phyloP scores from a whole-genome alignment of 2,329 filamentous ascomycete species.

The Zelopaecilomyces penicillatus region DNA sequence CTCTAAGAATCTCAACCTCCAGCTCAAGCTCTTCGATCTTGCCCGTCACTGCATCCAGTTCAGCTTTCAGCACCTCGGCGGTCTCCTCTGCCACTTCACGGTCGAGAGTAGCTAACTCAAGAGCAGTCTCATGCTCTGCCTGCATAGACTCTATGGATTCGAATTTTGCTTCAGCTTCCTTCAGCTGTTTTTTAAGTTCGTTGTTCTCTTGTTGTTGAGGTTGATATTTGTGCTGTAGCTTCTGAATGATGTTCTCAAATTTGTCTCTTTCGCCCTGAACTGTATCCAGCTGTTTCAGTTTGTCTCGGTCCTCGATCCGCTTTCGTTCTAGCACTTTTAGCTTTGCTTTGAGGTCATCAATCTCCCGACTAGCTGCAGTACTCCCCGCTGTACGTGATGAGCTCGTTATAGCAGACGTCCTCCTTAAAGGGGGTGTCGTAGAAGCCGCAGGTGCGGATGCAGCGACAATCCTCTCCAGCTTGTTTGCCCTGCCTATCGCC shows the following conservation, averaged over 20 bases:
- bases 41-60: constrained; percentile 67
- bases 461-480: constrained; percentile 43
- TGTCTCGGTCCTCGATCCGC: constrained; percentile 74
- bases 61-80: constrained; percentile 70
- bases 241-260: constrained; percentile 79
- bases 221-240: constrained; percentile 82
- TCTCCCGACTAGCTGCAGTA: constrained; percentile 53
- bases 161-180: constrained; percentile 63
- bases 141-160: constrained; percentile 62
- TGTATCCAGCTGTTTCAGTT: constrained; percentile 68
- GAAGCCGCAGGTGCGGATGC: constrained; percentile 21
- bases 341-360: constrained; percentile 84
- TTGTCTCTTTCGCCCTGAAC: constrained; percentile 69
- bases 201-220: constrained; percentile 71
- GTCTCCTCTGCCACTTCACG: constrained; percentile 95
- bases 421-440: constrained; percentile 23
- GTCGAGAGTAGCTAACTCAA: constrained; percentile 84
- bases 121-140: constrained; percentile 72
- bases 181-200: constrained; percentile 68
- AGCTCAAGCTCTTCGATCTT: constrained; percentile 78
- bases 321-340: constrained; percentile 83
- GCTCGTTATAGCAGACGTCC: constrained; percentile 19
- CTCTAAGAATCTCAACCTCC: constrained; percentile 76
- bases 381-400: constrained; percentile 29
- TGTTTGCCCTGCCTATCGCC: constrained; percentile 39